A percentile compares a stretch with the other conserved stretches of the same genome.
These are phyloP conservation scores for Aleurites moluccanus DNA, from an alignment of 441 rosid genomes.

Conservation along the genomic window DNA sequence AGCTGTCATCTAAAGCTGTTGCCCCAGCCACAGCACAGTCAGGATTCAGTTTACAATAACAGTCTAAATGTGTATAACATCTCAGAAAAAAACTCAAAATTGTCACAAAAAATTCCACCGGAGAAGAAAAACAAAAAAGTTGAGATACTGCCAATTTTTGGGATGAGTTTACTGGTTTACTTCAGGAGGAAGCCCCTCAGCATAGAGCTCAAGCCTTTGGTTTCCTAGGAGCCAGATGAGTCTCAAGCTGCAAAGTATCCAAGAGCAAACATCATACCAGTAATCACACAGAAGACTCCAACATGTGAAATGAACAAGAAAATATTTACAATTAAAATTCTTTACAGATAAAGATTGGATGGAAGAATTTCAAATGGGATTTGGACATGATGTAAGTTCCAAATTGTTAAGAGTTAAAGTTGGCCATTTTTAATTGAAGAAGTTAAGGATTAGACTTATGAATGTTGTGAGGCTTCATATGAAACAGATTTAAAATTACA, in stretches of 20 bases:
- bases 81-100: background rate
- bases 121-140: conserved; percentile 14
- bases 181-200: conserved; percentile 33
- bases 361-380: background rate
- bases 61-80: background rate
- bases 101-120: background rate
- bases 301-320: background rate
- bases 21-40: background rate
- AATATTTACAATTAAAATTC: background rate
- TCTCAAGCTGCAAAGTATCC: conserved; percentile 49
- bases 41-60: background rate
- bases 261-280: background rate
- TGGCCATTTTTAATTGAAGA: background rate
- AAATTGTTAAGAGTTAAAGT: background rate
- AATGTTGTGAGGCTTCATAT: too few species aligned
- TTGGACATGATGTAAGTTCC: background rate
- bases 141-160: background rate
- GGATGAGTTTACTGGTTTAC: background rate
- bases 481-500: too few species aligned
- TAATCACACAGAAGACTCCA: background rate
- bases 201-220: conserved; percentile 39
- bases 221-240: conserved; percentile 64
- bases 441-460: too few species aligned
- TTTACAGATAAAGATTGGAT: too few species aligned
- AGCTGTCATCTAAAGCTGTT: background rate